Base-by-base conservation (phyloP, 225 moss, liverwort and hornwort species). In the Ulota crispa region DNA sequence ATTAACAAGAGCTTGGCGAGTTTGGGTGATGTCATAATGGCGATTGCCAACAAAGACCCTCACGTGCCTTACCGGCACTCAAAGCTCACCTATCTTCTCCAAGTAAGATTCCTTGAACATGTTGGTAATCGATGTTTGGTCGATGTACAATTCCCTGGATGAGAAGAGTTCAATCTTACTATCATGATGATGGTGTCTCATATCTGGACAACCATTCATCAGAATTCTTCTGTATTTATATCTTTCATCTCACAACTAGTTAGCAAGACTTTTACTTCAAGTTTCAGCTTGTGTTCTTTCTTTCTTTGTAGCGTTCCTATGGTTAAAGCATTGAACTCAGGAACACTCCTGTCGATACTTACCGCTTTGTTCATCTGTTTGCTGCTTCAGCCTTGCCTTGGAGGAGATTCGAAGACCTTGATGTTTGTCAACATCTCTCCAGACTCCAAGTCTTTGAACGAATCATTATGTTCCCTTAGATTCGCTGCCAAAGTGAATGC, bases 401-500 rank as follows among this genome's bases (percentile, higher is more conserved):
- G 98, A 85, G 98, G 98, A 90, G 98, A 98, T 84, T 94, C 98
- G 5, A 98, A 98, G 90, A 98, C 98, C 41, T 83, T 98, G 62
- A 98, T 98, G 98, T 98, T 98, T 68, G 98, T 98, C 76, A 98
- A 98, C 90, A 98, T 98, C 66, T 98, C 98, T 23, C 98, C 98
- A 2, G 98, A 98, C 62, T 67, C 83, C 2, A 98, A 93, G 82
- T 98, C 98, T 53, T 85, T 98, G 28, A 98, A 94, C 76, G 98
- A 98, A 78, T 98, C 98, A 13, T 70, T 98, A 61, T 98, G 98
- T 72, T 98, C 98, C 21, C 86, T 98, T 28, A 87, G 98, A 70
- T 98, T 98, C 75, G 98, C 98, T 72, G 98, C 98, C 3, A 98
- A 98, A 86, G 98, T 98, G 67, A 98, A 98, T 21, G 93, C 98